Evolutionary conservation across 768 basidiomycete species (phyloP).

Genomic region (Panus rudis): DNA sequence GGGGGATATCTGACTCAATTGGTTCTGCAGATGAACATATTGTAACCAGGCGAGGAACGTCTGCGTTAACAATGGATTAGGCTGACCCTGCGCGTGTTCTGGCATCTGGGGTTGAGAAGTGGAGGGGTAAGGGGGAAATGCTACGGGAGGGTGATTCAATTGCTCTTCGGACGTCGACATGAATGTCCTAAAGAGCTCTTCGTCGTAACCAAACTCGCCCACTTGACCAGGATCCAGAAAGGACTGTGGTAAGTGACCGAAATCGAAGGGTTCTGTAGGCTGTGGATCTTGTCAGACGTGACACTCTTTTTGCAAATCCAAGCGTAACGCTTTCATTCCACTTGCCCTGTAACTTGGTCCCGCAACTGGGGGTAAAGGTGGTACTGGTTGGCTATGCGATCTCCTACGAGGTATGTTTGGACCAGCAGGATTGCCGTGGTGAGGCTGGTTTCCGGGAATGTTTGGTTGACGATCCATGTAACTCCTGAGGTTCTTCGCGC

Average conservation of each 20-base stretch:
- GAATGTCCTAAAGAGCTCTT: constrained; percentile 8
- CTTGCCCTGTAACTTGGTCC: constrained; percentile 10
- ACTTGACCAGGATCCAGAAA: constrained; percentile 2
- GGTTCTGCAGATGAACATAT: constrained; percentile 18
- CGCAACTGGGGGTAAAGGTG: constrained; percentile 4
- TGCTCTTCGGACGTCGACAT: constrained; percentile 10
- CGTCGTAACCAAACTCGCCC: constrained; percentile 3
- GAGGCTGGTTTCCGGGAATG: constrained; percentile 2
- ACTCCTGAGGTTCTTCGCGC: no score
- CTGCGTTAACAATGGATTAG: constrained; percentile 18
- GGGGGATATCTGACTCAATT: constrained; percentile 15
- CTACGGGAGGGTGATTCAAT: neutral
- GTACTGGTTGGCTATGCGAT: constrained; percentile 12
- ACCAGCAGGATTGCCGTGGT: neutral
- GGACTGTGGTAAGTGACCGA: constrained; percentile 1
- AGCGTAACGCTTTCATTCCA: neutral
- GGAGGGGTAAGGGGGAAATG: constrained; percentile 1
- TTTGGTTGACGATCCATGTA: constrained; percentile 11
- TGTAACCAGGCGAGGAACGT: constrained; percentile 23
- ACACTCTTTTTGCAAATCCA: constrained; percentile 1
- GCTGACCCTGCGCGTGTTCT: constrained; percentile 1
- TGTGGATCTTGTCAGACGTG: constrained; percentile 1
- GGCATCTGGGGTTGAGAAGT: constrained; percentile 3
- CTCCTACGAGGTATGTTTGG: constrained; percentile 2
- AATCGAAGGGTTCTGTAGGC: constrained; percentile 12